A percentile compares a stretch with the other conserved stretches of the same genome.
Conservation (phyloP, 108 stramenopile species). For the Seminavis robusta region DNA sequence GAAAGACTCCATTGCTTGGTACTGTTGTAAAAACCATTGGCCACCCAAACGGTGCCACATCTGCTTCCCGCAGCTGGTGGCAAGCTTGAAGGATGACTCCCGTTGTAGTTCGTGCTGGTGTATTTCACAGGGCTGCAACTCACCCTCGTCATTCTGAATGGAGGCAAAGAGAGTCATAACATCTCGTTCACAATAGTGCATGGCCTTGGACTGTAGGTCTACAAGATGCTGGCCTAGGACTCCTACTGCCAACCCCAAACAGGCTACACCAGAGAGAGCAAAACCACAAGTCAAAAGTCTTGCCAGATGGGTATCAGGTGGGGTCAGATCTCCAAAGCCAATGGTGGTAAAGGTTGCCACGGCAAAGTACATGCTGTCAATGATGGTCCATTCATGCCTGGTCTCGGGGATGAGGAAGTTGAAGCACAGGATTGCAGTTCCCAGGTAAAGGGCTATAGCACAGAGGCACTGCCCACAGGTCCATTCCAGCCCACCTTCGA, state of each 20-base stretch:
- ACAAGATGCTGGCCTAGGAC: constrained; percentile 36
- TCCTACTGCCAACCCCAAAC: constrained; percentile 49
- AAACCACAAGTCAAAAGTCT: constrained; percentile 47
- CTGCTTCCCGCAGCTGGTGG: too few species aligned
- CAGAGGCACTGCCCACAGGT: neutral
- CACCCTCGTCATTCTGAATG: constrained; percentile 1
- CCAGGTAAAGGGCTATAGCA: constrained; percentile 14
- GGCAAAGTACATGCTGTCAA: constrained; percentile 61
- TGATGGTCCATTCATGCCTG: constrained; percentile 43
- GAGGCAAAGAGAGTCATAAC: too few species aligned
- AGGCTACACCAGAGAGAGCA: constrained; percentile 36
- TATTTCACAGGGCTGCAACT: constrained; percentile 26
- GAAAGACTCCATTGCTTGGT: too few species aligned
- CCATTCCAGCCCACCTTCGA: neutral
- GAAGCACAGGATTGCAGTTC: constrained; percentile 29
- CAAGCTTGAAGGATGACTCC: too few species aligned
- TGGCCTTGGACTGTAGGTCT: too few species aligned
- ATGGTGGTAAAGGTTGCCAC: constrained; percentile 58
- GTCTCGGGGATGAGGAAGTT: constrained; percentile 45
- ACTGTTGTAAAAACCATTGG: too few species aligned
- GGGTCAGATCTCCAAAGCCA: constrained; percentile 56
- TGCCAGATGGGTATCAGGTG: constrained; percentile 8
- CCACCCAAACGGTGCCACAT: too few species aligned
- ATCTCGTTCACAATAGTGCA: too few species aligned
- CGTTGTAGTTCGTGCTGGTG: too few species aligned